Base-by-base conservation (phyloP, 176 grass and related monocot species). In the Ampelocalamus luodianensis region DNA sequence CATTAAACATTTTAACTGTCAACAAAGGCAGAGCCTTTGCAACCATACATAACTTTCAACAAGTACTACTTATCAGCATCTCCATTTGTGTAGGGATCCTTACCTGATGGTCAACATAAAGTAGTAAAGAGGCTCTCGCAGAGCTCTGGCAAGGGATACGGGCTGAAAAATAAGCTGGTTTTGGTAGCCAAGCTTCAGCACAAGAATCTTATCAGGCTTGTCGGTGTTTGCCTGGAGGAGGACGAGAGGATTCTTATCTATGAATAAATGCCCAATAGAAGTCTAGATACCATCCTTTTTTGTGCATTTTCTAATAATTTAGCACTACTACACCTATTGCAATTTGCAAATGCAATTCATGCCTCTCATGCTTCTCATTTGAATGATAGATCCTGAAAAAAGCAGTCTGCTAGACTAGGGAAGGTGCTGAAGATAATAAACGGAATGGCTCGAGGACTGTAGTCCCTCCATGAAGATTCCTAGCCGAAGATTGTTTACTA, bases 381-480 rank as follows among this genome's bases (percentile, higher is more conserved):
- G 16, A 17, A 56, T 59, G 20, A 2, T 17, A 85, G 83, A 77
- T 36, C 36, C 48, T 45, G 34, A 22, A 2, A 78, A 68, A 59
- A 26, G 32, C 23, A 65, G 67, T 37, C 8, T 22, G 34, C 34
- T 78, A 18, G 24, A 69, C 34, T 85, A n/a, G n/a, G 46, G 29
- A 29, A 59, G 3, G 6, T 45, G 83, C 12, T 56, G 26, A 85
- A 78, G 49, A 78, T 85, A 64, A 78, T 85, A 32, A 26, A 75
- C 29, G 72, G 73, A 29, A 58, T 85, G 20, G 63, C 72, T 67
- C 45, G 73, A 85, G 83, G 83, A 23, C 10, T 85, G 48, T 49
- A 53, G 4, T 85, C 77, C 18, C 73, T 85, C 38, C 83, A 78
- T 74, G 83, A 85, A 36, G 83, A 85, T 24, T 85, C 73, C 20